Evolutionary conservation across 805 yeast genomes (phyloP), one percentile per base, ranked within the genome.

Genomic region (Lipomyces oligophaga): DNA sequence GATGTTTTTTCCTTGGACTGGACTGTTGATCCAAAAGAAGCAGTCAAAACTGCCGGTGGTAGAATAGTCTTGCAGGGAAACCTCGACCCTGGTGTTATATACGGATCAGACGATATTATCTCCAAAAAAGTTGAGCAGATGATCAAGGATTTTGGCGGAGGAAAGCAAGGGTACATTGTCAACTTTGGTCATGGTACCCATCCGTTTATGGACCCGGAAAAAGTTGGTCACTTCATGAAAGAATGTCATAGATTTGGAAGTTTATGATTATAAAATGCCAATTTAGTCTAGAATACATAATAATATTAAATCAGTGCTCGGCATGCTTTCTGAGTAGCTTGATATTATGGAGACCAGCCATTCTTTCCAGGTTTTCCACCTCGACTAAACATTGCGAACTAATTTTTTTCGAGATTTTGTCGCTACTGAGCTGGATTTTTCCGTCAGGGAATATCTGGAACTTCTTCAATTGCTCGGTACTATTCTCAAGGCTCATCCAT

Each of bases 101-200:
- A 93, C 65, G 98, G 98, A 13, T 74, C 93, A 3, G 78, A 82
- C 45, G 96, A 85, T 64, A 73, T 75, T 27, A 93, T 93, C 58
- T 72, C 90, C 18, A 66, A 73, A 52, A 88, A 88, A 68, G 95
- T 85, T 15, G 85, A 85, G 68, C 75, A 74, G 55, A 93, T 93
- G 98, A 83, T 93, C 51, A 65, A 73, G 49, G 95, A 89, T 5
- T 93, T 93, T 63, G 93, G 93, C n/a, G 95, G 95, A 36, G 96
- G 96, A 19, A 87, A 87, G 67, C 79, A 85, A 62, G 77, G 83
- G 61, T 93, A 93, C 69, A 90, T 93, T 57, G 82, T 90, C 59
- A 93, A 93, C 71, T 85, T 93, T 62, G 98, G 98, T 38, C 98
- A 93, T 60, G 98, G 98, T 15, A 93, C 98, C 19, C 97, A 88